These are phyloP conservation scores for Schoenoplectus triqueter DNA, from an alignment of 202 grass and related monocot species.

Conservation along the genomic window DNA sequence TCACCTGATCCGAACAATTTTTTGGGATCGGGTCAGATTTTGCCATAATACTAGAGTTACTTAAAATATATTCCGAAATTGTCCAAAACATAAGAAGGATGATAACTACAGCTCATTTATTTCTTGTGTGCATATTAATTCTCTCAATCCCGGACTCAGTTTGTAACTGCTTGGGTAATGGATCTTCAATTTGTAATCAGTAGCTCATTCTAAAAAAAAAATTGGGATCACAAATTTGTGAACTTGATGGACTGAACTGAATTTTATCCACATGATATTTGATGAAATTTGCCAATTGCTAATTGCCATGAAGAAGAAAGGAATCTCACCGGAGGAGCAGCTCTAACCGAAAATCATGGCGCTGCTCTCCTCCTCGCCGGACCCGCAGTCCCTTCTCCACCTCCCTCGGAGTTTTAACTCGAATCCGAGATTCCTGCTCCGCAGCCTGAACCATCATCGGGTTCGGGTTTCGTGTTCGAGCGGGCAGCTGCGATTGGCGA, in stretches of 20 bases:
- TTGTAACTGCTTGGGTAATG: too few relatives aligned
- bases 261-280: not conserved
- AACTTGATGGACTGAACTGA: constrained; percentile 9
- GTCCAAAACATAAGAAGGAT: too few relatives aligned
- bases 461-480: constrained; percentile 33
- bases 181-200: not conserved
- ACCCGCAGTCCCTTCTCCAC: constrained; percentile 9
- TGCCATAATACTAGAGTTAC: too few relatives aligned
- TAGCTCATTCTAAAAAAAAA: not conserved
- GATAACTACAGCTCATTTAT: too few relatives aligned
- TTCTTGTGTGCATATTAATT: too few relatives aligned
- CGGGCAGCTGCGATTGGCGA: constrained; percentile 9
- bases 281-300: not conserved
- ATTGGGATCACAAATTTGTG: not conserved
- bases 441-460: not conserved
- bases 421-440: not conserved
- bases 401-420: not conserved
- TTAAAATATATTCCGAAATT: too few relatives aligned
- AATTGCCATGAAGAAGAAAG: constrained; percentile 9
- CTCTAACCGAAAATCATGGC: constrained; percentile 18
- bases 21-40: too few relatives aligned
- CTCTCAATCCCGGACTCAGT: too few relatives aligned
- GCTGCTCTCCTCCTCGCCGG: constrained; percentile 41
- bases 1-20: too few relatives aligned
- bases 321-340: constrained; percentile 13